A percentile compares a stretch with the other conserved stretches of the same genome.
phyloP scores from a whole-genome alignment of 1,139 yeast species.

The Protomyces inundatus region DNA sequence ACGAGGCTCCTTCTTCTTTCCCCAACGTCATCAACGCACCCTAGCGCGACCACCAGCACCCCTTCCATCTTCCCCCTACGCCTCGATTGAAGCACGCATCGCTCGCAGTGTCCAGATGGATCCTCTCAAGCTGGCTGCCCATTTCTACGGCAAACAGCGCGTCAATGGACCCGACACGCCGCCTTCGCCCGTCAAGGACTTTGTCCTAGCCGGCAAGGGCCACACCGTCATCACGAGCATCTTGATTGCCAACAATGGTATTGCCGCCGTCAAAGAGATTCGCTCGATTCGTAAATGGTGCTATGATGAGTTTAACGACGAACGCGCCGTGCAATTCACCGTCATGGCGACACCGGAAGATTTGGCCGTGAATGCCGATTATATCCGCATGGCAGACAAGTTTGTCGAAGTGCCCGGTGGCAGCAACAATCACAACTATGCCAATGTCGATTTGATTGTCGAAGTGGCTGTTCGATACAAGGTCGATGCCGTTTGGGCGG shows the following conservation, averaged over 20 bases:
- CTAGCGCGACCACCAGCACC: background rate
- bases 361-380: conserved; percentile 92
- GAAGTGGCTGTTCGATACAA: conserved; percentile 95
- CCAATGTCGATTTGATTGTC: conserved; percentile 93
- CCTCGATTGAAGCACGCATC: conserved; percentile 1
- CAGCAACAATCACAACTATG: conserved; percentile 94
- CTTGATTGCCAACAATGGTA: conserved; percentile 95
- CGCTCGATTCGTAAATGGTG: conserved; percentile 98
- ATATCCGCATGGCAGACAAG: conserved; percentile 98
- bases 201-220: conserved; percentile 80
- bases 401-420: conserved; percentile 99
- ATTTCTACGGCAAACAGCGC: conserved; percentile 77
- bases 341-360: conserved; percentile 99
- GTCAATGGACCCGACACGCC: conserved; percentile 58
- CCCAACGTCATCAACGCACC: background rate
- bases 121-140: conserved; percentile 11
- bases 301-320: conserved; percentile 94
- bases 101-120: background rate
- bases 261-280: conserved; percentile 97
- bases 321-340: conserved; percentile 84
- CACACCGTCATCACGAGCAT: conserved; percentile 87
- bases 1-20: too few species aligned
- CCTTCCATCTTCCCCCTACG: background rate
- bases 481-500: conserved; percentile 99
- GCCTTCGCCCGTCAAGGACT: conserved; percentile 69